Evolutionary conservation across 2,329 filamentous ascomycete species (phyloP), one percentile per base, ranked within the genome.

Genomic region (Juglanconis juglandina): DNA sequence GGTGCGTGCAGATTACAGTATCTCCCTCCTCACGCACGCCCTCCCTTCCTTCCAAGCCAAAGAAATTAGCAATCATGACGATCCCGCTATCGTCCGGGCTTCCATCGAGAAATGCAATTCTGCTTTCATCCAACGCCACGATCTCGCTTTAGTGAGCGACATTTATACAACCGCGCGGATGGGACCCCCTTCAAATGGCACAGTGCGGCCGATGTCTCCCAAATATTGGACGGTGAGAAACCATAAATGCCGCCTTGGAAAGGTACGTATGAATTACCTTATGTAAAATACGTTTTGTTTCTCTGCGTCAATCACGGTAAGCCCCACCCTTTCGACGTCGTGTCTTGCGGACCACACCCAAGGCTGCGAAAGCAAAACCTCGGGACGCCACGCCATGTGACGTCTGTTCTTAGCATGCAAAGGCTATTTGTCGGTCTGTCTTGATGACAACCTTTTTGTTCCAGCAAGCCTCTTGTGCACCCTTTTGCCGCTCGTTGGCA

Each of bases 111-210:
- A 56, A 41, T 60, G 56, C 44, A 53, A 44, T 48, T 57, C 37
- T 50, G 56, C 53, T 62, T 53, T 39, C 57, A 54, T 37, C 57
- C 53, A 48, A 46, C 60, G 60, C 60, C 57, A 60, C 53, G 37
- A 57, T 60, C 52, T 47, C 53, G 57, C 49, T 53, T 56, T 51
- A 60, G 57, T 53, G 47, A 48, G 47, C 34, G 39, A 30, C 30
- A 17, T 39, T 32, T 44, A n/a, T 7, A 7, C 4, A 33, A 24
- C 14, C 41, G 30, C 9, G 5, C 6, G 50, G 42, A n/a, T n/a
- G 37, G 6, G 11, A 46, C 17, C 6, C 10, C 13, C 30, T 11
- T 17, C 13, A 10, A 8, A 13, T 17, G 13, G 46, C 51, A 50
- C 37, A 49, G 8, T 39, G 49, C 41, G 33, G 41, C 14, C 35